Percentiles rank a stretch among this genome's conserved stretches.
phyloP scores from a whole-genome alignment of 129 eudicot species.

The Tanacetum coccineum region DNA sequence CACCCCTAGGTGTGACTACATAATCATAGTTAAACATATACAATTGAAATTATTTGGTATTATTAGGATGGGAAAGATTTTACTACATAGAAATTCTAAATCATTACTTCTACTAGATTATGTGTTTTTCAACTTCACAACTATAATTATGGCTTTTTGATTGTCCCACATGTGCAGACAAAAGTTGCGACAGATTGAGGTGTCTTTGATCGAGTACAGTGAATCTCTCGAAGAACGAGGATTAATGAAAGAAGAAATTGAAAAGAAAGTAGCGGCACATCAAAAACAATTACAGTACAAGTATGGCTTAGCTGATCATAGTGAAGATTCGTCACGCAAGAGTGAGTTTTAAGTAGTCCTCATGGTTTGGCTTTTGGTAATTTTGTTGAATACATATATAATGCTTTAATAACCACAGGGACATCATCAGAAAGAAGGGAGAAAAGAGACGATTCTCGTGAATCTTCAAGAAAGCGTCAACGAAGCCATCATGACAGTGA shows the following conservation, averaged over 20 bases:
- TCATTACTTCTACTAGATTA: not conserved
- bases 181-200: constrained; percentile 80
- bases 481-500: constrained; percentile 54
- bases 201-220: constrained; percentile 85
- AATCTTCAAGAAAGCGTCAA: constrained; percentile 60
- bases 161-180: constrained; percentile 48
- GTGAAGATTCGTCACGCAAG: constrained; percentile 40
- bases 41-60: too few species aligned
- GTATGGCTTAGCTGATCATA: constrained; percentile 51
- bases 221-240: constrained; percentile 84
- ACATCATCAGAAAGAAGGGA: constrained; percentile 59
- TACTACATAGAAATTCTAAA: not conserved
- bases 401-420: constrained; percentile 34
- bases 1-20: too few species aligned
- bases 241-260: constrained; percentile 67
- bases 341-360: constrained; percentile 42
- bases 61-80: not conserved
- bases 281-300: constrained; percentile 58
- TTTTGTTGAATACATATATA: constrained; percentile 1
- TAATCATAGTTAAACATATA: too few species aligned
- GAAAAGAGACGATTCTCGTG: constrained; percentile 49
- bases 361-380: constrained; percentile 14
- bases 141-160: constrained; percentile 10
- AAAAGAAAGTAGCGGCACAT: constrained; percentile 64
- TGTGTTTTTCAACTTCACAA: not conserved